Percentiles rank a stretch among this genome's conserved stretches.
Evolutionary conservation across 257 asterid species (phyloP).

Genomic region (Jacaranda copaia): DNA sequence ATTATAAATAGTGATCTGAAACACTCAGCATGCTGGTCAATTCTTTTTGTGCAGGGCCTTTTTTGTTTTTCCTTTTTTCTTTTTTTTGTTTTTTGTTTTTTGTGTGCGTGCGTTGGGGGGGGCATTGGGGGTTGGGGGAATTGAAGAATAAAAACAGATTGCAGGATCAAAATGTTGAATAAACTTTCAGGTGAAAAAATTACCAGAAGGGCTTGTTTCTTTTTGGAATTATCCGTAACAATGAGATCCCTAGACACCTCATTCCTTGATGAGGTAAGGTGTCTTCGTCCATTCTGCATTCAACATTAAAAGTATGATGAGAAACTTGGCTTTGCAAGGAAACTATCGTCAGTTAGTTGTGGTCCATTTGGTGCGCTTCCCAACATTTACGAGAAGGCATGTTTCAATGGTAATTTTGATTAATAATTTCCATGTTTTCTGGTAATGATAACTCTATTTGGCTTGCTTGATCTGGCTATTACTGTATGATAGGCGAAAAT

Average conservation of each 20-base stretch:
- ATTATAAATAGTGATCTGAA: slow-evolving; percentile 19
- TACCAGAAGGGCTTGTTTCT: slow-evolving; percentile 97
- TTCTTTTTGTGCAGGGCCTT: background rate
- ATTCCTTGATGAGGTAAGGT: slow-evolving; percentile 91
- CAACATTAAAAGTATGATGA: slow-evolving; percentile 35
- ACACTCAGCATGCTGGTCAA: slow-evolving; percentile 28
- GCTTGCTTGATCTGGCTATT: slow-evolving; percentile 23
- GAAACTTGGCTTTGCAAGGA: slow-evolving; percentile 22
- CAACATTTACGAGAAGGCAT: slow-evolving; percentile 15
- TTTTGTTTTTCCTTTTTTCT: too few species aligned
- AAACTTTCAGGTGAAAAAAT: slow-evolving; percentile 37
- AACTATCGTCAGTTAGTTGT: slow-evolving; percentile 17
- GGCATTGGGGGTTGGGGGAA: slow-evolving; percentile 20
- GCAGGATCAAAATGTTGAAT: slow-evolving; percentile 32
- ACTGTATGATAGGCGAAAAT: slow-evolving; percentile 2
- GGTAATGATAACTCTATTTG: slow-evolving; percentile 8
- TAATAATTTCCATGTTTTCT: slow-evolving; percentile 21
- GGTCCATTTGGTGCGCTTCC: slow-evolving; percentile 28
- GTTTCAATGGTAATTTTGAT: slow-evolving; percentile 6
- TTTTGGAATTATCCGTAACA: slow-evolving; percentile 79
- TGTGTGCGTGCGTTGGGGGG: background rate
- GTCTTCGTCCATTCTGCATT: slow-evolving; percentile 95
- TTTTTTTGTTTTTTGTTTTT: too few species aligned
- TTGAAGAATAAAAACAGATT: slow-evolving; percentile 31
- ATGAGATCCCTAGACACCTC: slow-evolving; percentile 98